Base-by-base conservation (phyloP, 352 stramenopile species). In the Pythium vanterpoolii region DNA sequence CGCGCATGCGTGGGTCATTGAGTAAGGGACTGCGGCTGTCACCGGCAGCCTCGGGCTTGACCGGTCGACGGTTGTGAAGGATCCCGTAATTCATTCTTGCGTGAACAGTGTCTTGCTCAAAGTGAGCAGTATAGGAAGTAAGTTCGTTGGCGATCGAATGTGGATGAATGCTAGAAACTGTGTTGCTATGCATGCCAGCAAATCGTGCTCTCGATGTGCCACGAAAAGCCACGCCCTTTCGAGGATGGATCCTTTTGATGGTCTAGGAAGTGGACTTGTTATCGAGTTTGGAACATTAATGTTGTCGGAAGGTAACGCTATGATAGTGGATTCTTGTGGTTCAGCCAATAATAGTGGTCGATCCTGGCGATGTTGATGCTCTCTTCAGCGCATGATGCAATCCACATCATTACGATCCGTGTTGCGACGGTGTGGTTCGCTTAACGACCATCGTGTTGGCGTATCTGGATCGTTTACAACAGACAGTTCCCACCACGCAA, bases 61-160 rank as follows among this genome's bases (percentile, higher is more conserved):
- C 38, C 11, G 77, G 68, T 1, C 83, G 79, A 13, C 73, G 68
- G 64, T 93, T 95, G 70, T 95, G 74, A 40, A 95, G 77, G 69
- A 95, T 93, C 34, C 78, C 82, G 76, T 89, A 89, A 64, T 93
- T 93, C 86, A 91, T 95, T 5, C n/a, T 48, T 16, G 1, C 7
- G 1, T 26, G 30, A 10, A 30, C n/a, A n/a, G n/a, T n/a, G n/a
- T n/a, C n/a, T n/a, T n/a, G n/a, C n/a, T n/a, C n/a, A n/a, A n/a
- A n/a, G n/a, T n/a, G n/a, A n/a, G n/a, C n/a, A n/a, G n/a, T n/a
- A n/a, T n/a, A n/a, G n/a, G n/a, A n/a, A n/a, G n/a, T n/a, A n/a
- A n/a, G n/a, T n/a, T n/a, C n/a, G n/a, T n/a, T n/a, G n/a, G n/a
- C n/a, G n/a, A n/a, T n/a, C 10, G 49, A 43, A 18, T 43, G 6